Evolutionary conservation across 106 monocot species (phyloP).

Genomic region (Agapanthus africanus): DNA sequence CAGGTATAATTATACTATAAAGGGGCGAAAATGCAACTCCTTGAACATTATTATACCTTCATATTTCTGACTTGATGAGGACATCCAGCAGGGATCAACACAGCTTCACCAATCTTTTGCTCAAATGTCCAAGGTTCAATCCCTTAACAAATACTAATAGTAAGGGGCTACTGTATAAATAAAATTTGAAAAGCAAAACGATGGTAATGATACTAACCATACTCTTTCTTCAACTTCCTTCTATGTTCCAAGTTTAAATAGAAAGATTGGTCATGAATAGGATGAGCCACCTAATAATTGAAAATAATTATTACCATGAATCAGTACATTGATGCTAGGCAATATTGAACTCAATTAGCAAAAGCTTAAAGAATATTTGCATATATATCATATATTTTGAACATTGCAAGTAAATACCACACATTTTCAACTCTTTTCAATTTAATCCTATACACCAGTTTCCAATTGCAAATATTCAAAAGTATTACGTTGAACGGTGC

Average conservation of each 20-base stretch:
- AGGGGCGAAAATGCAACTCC: no score
- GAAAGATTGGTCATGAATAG: conserved; percentile 70
- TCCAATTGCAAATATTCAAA: no score
- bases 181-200: not conserved
- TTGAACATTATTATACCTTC: conserved; percentile 22
- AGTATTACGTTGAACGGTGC: no score
- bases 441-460: no score
- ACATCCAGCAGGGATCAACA: conserved; percentile 76
- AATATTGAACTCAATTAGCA: not conserved
- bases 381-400: no score
- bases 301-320: not conserved
- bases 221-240: conserved; percentile 69
- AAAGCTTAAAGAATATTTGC: no score
- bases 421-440: no score
- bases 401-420: no score
- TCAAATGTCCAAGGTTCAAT: conserved; percentile 87
- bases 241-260: conserved; percentile 66
- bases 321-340: not conserved
- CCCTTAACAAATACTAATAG: conserved; percentile 21
- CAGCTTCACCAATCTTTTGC: conserved; percentile 78
- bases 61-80: conserved; percentile 90
- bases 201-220: conserved; percentile 26
- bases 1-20: no score
- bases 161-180: no score
- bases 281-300: conserved; percentile 42